phyloP scores from a whole-genome alignment of 129 eudicot genomes.

The Pseudognaphalium luteoalbum region DNA sequence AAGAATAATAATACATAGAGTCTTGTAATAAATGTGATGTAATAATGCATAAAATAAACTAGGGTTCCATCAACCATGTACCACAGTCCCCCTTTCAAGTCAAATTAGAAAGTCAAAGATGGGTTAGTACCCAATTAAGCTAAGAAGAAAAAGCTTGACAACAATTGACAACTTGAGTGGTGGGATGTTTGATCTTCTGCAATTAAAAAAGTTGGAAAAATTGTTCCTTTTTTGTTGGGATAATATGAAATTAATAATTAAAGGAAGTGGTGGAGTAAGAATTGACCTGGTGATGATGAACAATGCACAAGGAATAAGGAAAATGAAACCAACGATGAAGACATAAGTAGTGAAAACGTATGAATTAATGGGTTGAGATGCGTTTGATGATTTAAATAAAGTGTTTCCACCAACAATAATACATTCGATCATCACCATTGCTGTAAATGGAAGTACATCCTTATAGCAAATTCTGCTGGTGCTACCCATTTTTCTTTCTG shows the following conservation, averaged over 20 bases:
- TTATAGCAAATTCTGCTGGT: slow-evolving; percentile 17
- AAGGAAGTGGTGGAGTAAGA: not conserved
- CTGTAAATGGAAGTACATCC: slow-evolving; percentile 40
- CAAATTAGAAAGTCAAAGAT: not conserved
- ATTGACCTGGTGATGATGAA: slow-evolving; percentile 20
- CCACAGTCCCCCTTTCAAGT: not conserved
- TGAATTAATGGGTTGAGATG: slow-evolving; percentile 32
- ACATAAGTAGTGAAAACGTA: slow-evolving; percentile 46
- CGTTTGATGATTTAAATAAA: slow-evolving; percentile 41
- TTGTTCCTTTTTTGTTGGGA: not conserved
- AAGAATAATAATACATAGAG: too few species aligned
- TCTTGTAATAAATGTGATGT: not conserved
- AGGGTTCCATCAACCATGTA: not conserved
- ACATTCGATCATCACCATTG: slow-evolving; percentile 39
- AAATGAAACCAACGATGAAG: slow-evolving; percentile 31
- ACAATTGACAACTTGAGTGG: slow-evolving; percentile 24
- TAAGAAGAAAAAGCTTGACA: slow-evolving; percentile 35
- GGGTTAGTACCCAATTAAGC: slow-evolving; percentile 31
- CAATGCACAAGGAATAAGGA: slow-evolving; percentile 40
- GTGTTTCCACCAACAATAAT: slow-evolving; percentile 39
- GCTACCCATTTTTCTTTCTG: not conserved
- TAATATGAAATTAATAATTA: not conserved
- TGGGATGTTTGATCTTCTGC: slow-evolving; percentile 37
- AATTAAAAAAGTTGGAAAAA: not conserved
- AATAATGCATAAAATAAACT: not conserved